A percentile compares a stretch with the other conserved stretches of the same genome.
phyloP scores from a whole-genome alignment of 306 rosid genomes.

The Erythrophleum fordii region DNA sequence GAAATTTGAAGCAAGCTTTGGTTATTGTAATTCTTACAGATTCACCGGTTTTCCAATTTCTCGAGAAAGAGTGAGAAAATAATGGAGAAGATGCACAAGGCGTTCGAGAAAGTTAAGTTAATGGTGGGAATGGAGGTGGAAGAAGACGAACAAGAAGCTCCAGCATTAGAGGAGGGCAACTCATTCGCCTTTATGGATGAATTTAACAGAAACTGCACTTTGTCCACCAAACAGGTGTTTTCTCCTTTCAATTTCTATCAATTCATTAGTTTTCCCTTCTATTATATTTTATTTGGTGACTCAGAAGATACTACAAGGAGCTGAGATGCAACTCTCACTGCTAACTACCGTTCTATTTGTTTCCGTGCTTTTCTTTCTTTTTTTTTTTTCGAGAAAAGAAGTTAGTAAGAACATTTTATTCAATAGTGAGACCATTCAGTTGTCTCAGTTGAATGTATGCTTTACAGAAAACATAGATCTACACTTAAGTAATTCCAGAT shows the following conservation, averaged over 20 bases:
- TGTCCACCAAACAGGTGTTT: constrained; percentile 82
- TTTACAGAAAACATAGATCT: constrained; percentile 28
- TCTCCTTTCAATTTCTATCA: background rate
- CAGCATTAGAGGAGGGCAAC: constrained; percentile 44
- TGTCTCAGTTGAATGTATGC: background rate
- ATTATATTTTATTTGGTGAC: background rate
- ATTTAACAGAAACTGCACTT: constrained; percentile 81
- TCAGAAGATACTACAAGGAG: background rate
- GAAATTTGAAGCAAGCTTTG: constrained; percentile 38
- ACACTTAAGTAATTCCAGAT: background rate
- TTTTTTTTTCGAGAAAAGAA: background rate
- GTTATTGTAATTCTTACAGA: constrained; percentile 32
- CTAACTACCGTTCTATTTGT: background rate
- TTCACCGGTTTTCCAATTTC: constrained; percentile 42
- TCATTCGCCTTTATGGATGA: constrained; percentile 77
- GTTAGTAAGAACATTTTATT: constrained; percentile 1
- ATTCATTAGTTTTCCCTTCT: constrained; percentile 1
- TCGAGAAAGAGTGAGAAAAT: constrained; percentile 37
- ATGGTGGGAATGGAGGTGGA: constrained; percentile 86
- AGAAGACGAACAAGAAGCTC: constrained; percentile 59
- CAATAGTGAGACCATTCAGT: background rate
- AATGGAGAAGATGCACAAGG: constrained; percentile 84
- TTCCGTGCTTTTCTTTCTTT: background rate
- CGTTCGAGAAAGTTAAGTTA: constrained; percentile 79
- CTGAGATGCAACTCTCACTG: background rate